Base-by-base conservation (phyloP, 1,284 basidiomycete species). In the Cryptococcus sp. region DNA sequence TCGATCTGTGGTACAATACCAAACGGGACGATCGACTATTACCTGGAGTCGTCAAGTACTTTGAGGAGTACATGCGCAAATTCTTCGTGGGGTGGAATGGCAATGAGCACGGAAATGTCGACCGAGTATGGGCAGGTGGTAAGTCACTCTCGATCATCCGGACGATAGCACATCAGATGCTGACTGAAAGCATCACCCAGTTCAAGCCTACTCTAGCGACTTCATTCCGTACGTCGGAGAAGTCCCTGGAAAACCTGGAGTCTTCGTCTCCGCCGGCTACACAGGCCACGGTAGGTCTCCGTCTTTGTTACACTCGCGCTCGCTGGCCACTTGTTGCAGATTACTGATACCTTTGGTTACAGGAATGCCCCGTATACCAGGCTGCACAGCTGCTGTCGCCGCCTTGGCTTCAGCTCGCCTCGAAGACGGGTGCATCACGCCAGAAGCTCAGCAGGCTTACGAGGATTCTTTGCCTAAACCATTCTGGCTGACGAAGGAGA, bases 281-380 rank as follows among this genome's bases (percentile, higher is more conserved):
- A 68, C 67, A n/a, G 70, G 68, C 11, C 70, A 72, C 52, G 70
- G 70, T 68, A 40, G 40, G 70, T 63, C 22, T 8, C 17, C 50
- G 10, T 19, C 25, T 20, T 17, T 13, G 22, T 47, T 38, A 2
- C 39, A 20, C 35, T 17, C 39, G 19, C 31, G 39, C 27, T 41
- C 40, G 42, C 42, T 45, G 42, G 7, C 42, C 10, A 19, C 42
- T 4, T 45, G 23, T 10, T n/a, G 23, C 13, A 25, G 22, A 45
- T 41, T 35, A 31, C 41, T 17, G 11, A 27, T 49, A 50, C 44
- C 19, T 11, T 44, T 42, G 23, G 19, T 16, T 48, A 23, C 54
- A 71, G 69, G 69, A 19, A 71, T 71, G 69, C 69, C 69, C 13
- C 61, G 66, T 8, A 71, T 71, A 23, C 69, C 69, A 6, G 69